A percentile compares a stretch with the other conserved stretches of the same genome.
These are phyloP conservation scores for Tetragonia tetragonoides DNA, from an alignment of 148 eudicot species.

Conservation along the genomic window DNA sequence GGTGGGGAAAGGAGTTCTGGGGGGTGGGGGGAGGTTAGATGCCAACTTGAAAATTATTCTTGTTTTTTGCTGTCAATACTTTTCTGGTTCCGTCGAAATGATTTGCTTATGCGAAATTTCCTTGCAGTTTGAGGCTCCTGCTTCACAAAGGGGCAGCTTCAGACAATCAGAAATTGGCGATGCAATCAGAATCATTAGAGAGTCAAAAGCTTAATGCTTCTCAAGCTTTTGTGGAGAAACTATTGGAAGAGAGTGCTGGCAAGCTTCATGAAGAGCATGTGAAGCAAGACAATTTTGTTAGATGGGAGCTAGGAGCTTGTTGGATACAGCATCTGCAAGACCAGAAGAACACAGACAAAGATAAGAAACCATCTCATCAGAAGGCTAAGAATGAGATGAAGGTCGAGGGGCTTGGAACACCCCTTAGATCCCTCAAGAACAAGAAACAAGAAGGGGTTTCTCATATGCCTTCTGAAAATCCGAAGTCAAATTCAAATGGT, in stretches of 20 bases:
- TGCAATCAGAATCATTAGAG: slow-evolving; percentile 40
- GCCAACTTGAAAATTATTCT: background rate
- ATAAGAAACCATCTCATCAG: slow-evolving; percentile 64
- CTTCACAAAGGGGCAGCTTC: slow-evolving; percentile 66
- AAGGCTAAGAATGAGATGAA: slow-evolving; percentile 85
- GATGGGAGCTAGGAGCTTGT: slow-evolving; percentile 99
- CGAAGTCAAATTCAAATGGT: slow-evolving; percentile 35
- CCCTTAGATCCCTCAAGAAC: slow-evolving; percentile 85
- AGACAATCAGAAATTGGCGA: slow-evolving; percentile 42
- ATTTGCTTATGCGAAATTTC: slow-evolving; percentile 6
- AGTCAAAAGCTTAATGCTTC: slow-evolving; percentile 45
- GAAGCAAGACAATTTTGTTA: slow-evolving; percentile 53
- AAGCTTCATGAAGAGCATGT: slow-evolving; percentile 71
- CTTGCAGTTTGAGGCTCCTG: slow-evolving; percentile 80
- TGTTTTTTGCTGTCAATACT: background rate
- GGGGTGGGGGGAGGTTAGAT: background rate
- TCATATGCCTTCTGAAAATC: slow-evolving; percentile 37
- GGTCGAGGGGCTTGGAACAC: slow-evolving; percentile 95
- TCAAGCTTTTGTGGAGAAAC: slow-evolving; percentile 60
- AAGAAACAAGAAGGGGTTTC: slow-evolving; percentile 59
- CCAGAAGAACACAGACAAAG: slow-evolving; percentile 81
- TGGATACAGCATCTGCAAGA: slow-evolving; percentile 99
- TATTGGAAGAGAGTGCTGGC: slow-evolving; percentile 67
- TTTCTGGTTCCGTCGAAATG: background rate
- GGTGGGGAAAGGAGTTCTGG: background rate